Evolutionary conservation across 2,329 filamentous ascomycete species (phyloP), one percentile per base, ranked within the genome.

Genomic region (Delphinella strobiligena): DNA sequence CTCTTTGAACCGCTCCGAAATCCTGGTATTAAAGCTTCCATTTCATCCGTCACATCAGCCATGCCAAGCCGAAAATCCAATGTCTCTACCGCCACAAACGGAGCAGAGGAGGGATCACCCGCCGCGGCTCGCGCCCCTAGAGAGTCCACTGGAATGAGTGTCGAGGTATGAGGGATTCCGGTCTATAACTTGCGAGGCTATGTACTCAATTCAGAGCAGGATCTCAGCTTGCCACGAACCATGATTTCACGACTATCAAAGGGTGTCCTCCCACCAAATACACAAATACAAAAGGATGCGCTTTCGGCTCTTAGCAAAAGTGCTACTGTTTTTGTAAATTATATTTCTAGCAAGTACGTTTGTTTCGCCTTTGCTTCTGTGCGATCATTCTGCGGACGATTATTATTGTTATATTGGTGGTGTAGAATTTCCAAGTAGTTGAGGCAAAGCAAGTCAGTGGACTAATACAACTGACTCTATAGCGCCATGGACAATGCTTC

Each of bases 241-340:
- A 86, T 89, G 61, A 79, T 89, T 48, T 82, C 81, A 38, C 72
- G 83, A 39, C 69, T 91, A 24, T 81, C 82, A 31, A 89, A 89
- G 63, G 80, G 82, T 31, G 82, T 85, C 4, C 66, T 91, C 4
- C 83, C 84, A 1, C 71, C 82, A 4, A 87, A 87, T 55, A 88
- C 83, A 4, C 81, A 86, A 60, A 83, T 89, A 36, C 82, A 89
- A 57, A 83, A 79, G 53, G 86, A 87, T 63, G 84, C 84, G 31
- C 74, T 88, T 40, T 62, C 85, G 37, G 84, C 83, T 8, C 72
- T 91, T 64, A 81, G 75, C 49, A 88, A 88, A 62, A 82, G 81
- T 59, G 80, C 84, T 5, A 88, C 82, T 1, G 78, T 91, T 0
- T 91, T 91, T 54, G 80, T 91, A 50, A 89, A 76, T 61, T 84